These are phyloP conservation scores for Phialocephala subalpina DNA, from an alignment of 2,329 filamentous ascomycete species.

Conservation along the genomic window DNA sequence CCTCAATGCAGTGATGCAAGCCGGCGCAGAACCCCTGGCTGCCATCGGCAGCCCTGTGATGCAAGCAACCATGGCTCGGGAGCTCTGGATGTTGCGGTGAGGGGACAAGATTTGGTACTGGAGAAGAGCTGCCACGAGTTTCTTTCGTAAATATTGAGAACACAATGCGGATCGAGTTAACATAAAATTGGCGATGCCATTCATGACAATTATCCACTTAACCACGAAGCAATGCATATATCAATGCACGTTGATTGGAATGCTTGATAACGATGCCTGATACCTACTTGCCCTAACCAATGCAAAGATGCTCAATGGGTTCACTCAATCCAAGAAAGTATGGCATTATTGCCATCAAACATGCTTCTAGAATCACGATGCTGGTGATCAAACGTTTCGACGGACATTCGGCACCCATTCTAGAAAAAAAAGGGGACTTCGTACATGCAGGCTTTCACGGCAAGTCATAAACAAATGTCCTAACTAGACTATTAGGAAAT, in stretches of 20 bases:
- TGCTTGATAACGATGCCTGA: conserved; percentile 7
- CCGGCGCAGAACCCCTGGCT: conserved; percentile 5
- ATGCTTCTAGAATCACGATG: conserved; percentile 10
- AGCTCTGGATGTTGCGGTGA: not conserved
- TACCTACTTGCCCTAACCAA: not conserved
- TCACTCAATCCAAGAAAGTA: not conserved
- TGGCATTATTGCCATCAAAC: not conserved
- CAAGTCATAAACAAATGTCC: not conserved
- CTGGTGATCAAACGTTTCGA: not conserved
- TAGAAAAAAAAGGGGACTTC: not conserved
- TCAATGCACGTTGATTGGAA: not conserved
- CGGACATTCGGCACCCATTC: not conserved
- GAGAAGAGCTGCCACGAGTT: not conserved
- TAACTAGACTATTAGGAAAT: not conserved
- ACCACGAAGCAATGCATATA: conserved; percentile 3
- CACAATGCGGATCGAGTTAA: not conserved
- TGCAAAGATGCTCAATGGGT: not conserved
- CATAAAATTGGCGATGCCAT: not conserved
- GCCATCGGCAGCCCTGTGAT: not conserved
- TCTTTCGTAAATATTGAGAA: not conserved
- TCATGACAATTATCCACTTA: not conserved
- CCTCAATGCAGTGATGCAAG: not conserved
- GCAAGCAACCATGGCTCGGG: not conserved
- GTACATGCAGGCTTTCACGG: not conserved
- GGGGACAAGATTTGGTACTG: not conserved